A percentile compares a stretch with the other conserved stretches of the same genome.
These are phyloP conservation scores for Talaromyces wortmannii DNA, from an alignment of 495 filamentous ascomycete species.

Conservation along the genomic window DNA sequence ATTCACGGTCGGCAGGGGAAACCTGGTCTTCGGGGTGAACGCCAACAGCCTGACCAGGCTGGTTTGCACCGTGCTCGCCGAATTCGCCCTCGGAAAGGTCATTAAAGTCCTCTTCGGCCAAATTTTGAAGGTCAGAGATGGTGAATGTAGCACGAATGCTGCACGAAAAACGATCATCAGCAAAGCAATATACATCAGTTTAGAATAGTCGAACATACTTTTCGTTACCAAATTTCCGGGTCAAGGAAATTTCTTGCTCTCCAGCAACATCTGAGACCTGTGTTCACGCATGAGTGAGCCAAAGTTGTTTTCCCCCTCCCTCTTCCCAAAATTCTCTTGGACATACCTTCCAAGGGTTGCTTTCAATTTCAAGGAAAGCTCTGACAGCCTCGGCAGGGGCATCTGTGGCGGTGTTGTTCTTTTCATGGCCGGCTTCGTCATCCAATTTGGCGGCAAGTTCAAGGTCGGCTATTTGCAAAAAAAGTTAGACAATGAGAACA, in stretches of 20 bases:
- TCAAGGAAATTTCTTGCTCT: constrained; percentile 79
- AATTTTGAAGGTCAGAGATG: constrained; percentile 78
- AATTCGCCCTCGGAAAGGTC: constrained; percentile 44
- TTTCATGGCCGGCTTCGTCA: constrained; percentile 42
- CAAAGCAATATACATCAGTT: not conserved
- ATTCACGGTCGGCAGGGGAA: constrained; percentile 51
- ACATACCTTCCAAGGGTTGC: constrained; percentile 59
- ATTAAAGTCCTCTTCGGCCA: constrained; percentile 51
- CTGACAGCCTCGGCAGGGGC: constrained; percentile 64
- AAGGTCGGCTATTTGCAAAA: constrained; percentile 26
- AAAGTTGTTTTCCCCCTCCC: too few relatives aligned
- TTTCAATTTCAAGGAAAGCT: constrained; percentile 67
- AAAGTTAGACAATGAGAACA: not conserved
- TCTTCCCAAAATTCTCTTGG: constrained; percentile 48
- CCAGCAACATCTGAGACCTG: constrained; percentile 73
- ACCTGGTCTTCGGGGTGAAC: constrained; percentile 51
- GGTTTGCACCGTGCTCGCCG: constrained; percentile 47
- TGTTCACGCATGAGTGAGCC: constrained; percentile 48
- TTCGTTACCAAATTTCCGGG: constrained; percentile 79
- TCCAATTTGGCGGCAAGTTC: constrained; percentile 43
- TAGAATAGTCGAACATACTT: constrained; percentile 47
- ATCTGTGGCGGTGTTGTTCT: constrained; percentile 31
- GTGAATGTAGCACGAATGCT: constrained; percentile 92
- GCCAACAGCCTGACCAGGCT: constrained; percentile 43
- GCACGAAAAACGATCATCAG: constrained; percentile 1